Evolutionary conservation across 768 basidiomycete genomes (phyloP).

Genomic region (Mycena kentingensis): DNA sequence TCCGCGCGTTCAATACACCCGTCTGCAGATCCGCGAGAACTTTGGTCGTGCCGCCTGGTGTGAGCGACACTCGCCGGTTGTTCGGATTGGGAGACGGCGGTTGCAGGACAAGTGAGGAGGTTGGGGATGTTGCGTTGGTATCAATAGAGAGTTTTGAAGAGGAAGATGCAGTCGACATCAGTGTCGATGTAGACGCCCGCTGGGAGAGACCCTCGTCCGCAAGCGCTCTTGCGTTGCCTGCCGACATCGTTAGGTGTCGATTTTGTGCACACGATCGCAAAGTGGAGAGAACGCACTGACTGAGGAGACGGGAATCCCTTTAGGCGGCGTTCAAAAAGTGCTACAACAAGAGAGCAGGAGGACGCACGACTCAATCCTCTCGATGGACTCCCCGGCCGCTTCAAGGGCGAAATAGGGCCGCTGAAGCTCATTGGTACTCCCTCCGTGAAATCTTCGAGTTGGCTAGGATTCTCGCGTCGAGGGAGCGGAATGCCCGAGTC

Average conservation of each 20-base stretch:
- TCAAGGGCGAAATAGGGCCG: slow-evolving; percentile 42
- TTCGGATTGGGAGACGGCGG: slow-evolving; percentile 50
- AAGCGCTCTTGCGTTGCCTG: slow-evolving; percentile 83
- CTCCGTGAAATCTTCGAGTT: slow-evolving; percentile 66
- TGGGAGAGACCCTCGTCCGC: slow-evolving; percentile 64
- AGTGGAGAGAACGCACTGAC: slow-evolving; percentile 58
- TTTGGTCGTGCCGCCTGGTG: slow-evolving; percentile 81
- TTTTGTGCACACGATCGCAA: slow-evolving; percentile 21
- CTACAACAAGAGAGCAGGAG: slow-evolving; percentile 17
- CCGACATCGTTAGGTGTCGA: slow-evolving; percentile 28
- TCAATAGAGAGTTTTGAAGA: slow-evolving; percentile 37
- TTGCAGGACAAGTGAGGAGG: slow-evolving; percentile 45
- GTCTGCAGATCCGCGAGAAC: slow-evolving; percentile 87
- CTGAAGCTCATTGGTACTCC: slow-evolving; percentile 68
- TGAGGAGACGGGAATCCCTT: slow-evolving; percentile 76
- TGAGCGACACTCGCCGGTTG: slow-evolving; percentile 55
- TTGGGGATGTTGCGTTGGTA: slow-evolving; percentile 32
- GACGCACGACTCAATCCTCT: slow-evolving; percentile 78
- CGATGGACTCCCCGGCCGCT: slow-evolving; percentile 70
- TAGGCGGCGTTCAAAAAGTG: slow-evolving; percentile 25
- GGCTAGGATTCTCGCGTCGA: slow-evolving; percentile 47
- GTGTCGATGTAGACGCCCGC: slow-evolving; percentile 31
- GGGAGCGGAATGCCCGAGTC: slow-evolving; percentile 77
- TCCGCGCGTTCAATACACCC: slow-evolving; percentile 76
- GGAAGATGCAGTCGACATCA: slow-evolving; percentile 33